phyloP scores from a whole-genome alignment of 228 moss, liverwort and hornwort species.

The Sphagnum fallax region DNA sequence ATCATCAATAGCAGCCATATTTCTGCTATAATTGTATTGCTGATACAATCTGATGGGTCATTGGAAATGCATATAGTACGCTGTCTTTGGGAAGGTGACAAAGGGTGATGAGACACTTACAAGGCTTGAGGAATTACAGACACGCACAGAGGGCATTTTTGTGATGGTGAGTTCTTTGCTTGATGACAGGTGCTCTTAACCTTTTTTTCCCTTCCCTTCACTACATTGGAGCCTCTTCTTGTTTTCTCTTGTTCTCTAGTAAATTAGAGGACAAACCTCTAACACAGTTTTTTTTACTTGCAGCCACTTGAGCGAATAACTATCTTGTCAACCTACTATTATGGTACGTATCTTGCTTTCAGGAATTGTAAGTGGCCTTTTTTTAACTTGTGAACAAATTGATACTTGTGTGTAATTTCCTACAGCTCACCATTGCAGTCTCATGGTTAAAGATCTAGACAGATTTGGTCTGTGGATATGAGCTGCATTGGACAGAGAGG shows the following conservation, averaged over 20 bases:
- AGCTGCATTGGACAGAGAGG: neutral
- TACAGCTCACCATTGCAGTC: neutral
- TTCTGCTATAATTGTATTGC: too few relatives aligned
- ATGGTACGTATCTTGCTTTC: conserved; percentile 35
- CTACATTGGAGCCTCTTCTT: too few relatives aligned
- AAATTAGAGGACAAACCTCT: too few relatives aligned
- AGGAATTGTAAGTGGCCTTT: neutral
- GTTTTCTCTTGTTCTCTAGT: too few relatives aligned
- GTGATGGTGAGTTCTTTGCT: conserved; percentile 60
- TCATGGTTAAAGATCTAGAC: neutral
- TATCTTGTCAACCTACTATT: conserved; percentile 87
- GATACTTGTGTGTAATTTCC: neutral
- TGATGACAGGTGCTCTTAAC: too few relatives aligned
- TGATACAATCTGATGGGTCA: too few relatives aligned
- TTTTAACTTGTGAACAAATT: too few relatives aligned
- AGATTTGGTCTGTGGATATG: neutral
- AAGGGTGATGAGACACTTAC: conserved; percentile 84
- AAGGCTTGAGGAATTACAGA: conserved; percentile 79
- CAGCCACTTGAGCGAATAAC: conserved; percentile 87
- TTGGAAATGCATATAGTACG: conserved; percentile 43
- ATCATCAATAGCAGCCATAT: too few relatives aligned
- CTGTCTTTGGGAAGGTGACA: conserved; percentile 92
- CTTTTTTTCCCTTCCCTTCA: too few relatives aligned
- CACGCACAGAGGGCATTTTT: conserved; percentile 88
- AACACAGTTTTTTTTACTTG: conserved; percentile 1